phyloP scores from a whole-genome alignment of 2,329 filamentous ascomycete genomes.

The Xylaria digitata region DNA sequence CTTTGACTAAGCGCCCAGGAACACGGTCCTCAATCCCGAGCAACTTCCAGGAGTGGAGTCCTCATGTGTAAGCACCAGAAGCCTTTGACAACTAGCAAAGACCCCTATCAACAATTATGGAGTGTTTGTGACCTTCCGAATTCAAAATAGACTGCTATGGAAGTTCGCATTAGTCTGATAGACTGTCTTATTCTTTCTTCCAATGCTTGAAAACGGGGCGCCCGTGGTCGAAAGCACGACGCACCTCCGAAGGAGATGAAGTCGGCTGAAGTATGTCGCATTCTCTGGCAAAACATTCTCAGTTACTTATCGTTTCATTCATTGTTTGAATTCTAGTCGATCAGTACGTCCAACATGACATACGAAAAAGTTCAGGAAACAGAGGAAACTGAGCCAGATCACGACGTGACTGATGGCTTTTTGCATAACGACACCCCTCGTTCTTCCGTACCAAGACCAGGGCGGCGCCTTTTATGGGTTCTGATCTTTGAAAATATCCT shows the following conservation, averaged over 20 bases:
- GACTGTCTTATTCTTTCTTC: neutral
- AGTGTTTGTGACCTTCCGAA: too few species aligned
- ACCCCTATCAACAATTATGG: too few species aligned
- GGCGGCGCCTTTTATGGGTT: constrained; percentile 5
- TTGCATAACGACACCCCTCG: neutral
- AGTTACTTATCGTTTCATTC: neutral
- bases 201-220: neutral
- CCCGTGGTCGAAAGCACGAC: neutral
- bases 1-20: neutral
- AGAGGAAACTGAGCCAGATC: neutral
- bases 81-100: neutral
- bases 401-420: constrained; percentile 2
- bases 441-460: neutral
- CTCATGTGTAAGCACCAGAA: neutral
- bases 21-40: neutral
- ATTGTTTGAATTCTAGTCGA: neutral
- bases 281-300: neutral
- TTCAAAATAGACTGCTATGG: too few species aligned
- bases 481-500: neutral
- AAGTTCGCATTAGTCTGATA: neutral
- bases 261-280: neutral
- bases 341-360: neutral
- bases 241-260: neutral
- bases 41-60: neutral
- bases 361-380: constrained; percentile 3